phyloP scores from a whole-genome alignment of 2,329 filamentous ascomycete genomes.

The Cladosporium sp. region DNA sequence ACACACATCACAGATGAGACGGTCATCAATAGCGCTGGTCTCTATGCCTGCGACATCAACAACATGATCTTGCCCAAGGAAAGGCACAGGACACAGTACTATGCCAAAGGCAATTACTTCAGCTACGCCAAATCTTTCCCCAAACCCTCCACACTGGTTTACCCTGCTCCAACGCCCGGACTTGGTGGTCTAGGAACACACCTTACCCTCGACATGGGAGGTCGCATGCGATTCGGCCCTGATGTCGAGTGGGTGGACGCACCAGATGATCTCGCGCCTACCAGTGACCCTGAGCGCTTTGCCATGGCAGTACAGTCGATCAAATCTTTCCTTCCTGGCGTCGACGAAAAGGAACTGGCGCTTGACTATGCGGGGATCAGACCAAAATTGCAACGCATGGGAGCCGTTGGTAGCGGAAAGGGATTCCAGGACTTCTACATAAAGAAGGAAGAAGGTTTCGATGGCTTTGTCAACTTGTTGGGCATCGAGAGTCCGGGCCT shows the following conservation, averaged over 20 bases:
- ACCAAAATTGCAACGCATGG: slow-evolving; percentile 72
- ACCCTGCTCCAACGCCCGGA: slow-evolving; percentile 81
- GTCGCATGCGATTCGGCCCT: slow-evolving; percentile 85
- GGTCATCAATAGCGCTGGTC: slow-evolving; percentile 81
- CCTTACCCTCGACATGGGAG: slow-evolving; percentile 83
- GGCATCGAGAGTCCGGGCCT: slow-evolving; percentile 93
- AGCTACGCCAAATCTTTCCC: slow-evolving; percentile 70
- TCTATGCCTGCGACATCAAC: slow-evolving; percentile 72
- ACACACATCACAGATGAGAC: slow-evolving; percentile 68
- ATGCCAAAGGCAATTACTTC: slow-evolving; percentile 95
- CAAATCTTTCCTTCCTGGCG: slow-evolving; percentile 70
- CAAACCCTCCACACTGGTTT: slow-evolving; percentile 71
- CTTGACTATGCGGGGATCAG: slow-evolving; percentile 91
- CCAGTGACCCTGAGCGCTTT: slow-evolving; percentile 64
- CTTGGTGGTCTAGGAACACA: slow-evolving; percentile 87
- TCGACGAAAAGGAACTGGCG: slow-evolving; percentile 65
- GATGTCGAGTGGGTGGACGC: slow-evolving; percentile 89
- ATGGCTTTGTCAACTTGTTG: slow-evolving; percentile 84
- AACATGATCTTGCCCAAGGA: slow-evolving; percentile 73
- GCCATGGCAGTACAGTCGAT: slow-evolving; percentile 72
- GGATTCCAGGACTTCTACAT: slow-evolving; percentile 86
- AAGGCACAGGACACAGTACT: slow-evolving; percentile 65
- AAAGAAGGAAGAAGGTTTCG: slow-evolving; percentile 70
- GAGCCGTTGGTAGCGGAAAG: slow-evolving; percentile 60
- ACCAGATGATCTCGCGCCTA: slow-evolving; percentile 62